Base-by-base conservation (phyloP, 2,329 filamentous ascomycete genomes). In the Talaromyces amestolkiae region DNA sequence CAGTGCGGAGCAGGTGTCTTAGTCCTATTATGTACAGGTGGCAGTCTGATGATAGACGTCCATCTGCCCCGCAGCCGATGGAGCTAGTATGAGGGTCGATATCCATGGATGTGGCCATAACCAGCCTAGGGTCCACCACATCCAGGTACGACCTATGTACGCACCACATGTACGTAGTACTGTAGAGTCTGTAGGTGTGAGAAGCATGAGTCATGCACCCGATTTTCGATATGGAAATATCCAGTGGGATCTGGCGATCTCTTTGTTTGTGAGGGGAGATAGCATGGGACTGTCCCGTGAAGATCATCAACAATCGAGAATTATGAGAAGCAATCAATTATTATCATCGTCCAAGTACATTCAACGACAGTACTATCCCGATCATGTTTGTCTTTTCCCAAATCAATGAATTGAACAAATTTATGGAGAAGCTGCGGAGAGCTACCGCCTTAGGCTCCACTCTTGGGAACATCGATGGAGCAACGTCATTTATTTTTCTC, bases 1-100 rank as follows among this genome's bases (percentile, higher is more conserved):
- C 43, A 59, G 22, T 33, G 37, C 24, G 56, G 33, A 56, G 31
- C 15, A 35, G 11, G 31, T 13, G 33, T 39, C 3, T 37, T 56
- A 19, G 15, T 35, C 13, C 31, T 19, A 22, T 22, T 22, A 22
- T 22, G 22, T 22, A 19, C 9, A 31, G 27, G 47, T 53, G 22
- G 15, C 24, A 53, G 24, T 53, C 13, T 37, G 37, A n/a, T 54
- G 17, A 22, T 22, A 41, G 54, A 43, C 11, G 31, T 19, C 53
- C 53, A 58, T 31, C 22, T 54, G 60, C 61, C 61, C 61, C 58
- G 56, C 56, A 61, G 37, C n/a, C 2, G 54, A 51, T 51, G 33
- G 31, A 58, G 17, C 53, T 63, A 56, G 11, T 5, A 41, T 27
- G 24, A 35, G 43, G 33, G 19, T 41, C 10, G 39, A 22, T 39